phyloP scores from a whole-genome alignment of 1,139 yeast genomes.

The Kluyveromyces sp. region DNA sequence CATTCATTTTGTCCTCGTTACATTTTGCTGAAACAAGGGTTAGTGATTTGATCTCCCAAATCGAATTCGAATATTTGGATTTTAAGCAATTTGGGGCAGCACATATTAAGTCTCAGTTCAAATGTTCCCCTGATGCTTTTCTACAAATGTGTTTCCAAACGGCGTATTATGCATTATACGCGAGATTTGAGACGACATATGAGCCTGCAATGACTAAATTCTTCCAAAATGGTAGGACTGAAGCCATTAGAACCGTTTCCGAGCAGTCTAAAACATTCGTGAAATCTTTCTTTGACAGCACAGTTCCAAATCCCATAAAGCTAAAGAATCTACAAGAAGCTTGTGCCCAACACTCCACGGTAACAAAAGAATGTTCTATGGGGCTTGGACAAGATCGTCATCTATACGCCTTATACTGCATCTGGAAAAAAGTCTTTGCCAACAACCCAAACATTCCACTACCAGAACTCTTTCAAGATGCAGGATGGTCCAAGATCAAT shows the following conservation, averaged over 20 bases:
- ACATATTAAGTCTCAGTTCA: slow-evolving; percentile 66
- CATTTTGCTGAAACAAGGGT: slow-evolving; percentile 88
- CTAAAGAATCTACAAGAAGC: slow-evolving; percentile 56
- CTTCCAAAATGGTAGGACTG: slow-evolving; percentile 85
- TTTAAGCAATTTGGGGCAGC: slow-evolving; percentile 71
- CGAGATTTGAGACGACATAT: slow-evolving; percentile 87
- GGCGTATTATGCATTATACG: slow-evolving; percentile 84
- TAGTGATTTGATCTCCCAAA: slow-evolving; percentile 80
- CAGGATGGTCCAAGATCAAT: slow-evolving; percentile 67
- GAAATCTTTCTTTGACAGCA: slow-evolving; percentile 72
- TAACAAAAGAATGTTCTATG: slow-evolving; percentile 59
- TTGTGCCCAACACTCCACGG: slow-evolving; percentile 58
- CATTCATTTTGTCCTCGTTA: slow-evolving; percentile 68
- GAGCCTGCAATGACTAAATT: slow-evolving; percentile 95
- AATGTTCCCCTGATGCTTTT: slow-evolving; percentile 89
- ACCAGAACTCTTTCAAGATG: slow-evolving; percentile 67
- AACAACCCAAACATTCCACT: slow-evolving; percentile 36
- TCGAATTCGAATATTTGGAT: slow-evolving; percentile 77
- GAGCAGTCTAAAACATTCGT: slow-evolving; percentile 75
- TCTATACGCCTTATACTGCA: slow-evolving; percentile 76
- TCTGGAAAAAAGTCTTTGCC: slow-evolving; percentile 71
- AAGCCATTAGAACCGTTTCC: slow-evolving; percentile 80
- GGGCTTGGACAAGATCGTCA: slow-evolving; percentile 92
- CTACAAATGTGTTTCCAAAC: slow-evolving; percentile 93
- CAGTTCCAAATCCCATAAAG: slow-evolving; percentile 52